phyloP scores from a whole-genome alignment of 805 yeast genomes.

The Ogataea trehalophila region DNA sequence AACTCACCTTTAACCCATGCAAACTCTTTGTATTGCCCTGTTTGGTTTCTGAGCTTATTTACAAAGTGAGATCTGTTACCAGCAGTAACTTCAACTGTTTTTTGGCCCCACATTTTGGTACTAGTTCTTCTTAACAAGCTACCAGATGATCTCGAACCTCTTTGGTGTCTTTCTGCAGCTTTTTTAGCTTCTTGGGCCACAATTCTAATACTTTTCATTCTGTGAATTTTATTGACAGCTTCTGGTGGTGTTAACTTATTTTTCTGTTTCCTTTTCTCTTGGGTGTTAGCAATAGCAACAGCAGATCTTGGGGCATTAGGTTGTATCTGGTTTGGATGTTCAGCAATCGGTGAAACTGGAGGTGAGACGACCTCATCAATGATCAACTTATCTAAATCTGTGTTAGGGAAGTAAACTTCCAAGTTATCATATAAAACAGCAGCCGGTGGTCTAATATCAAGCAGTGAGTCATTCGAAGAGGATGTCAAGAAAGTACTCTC shows the following conservation, averaged over 20 bases:
- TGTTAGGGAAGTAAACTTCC: conserved; percentile 86
- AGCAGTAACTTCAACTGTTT: conserved; percentile 84
- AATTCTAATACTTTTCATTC: conserved; percentile 88
- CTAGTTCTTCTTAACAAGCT: conserved; percentile 62
- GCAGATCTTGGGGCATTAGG: not conserved
- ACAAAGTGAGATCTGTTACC: conserved; percentile 57
- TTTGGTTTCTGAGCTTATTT: conserved; percentile 57
- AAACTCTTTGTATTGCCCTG: conserved; percentile 75
- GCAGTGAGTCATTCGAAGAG: conserved; percentile 20
- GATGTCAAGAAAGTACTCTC: conserved; percentile 6
- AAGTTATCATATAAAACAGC: conserved; percentile 89
- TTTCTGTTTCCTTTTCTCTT: not conserved
- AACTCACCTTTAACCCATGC: conserved; percentile 98
- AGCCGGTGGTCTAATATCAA: conserved; percentile 89
- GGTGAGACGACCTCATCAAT: conserved; percentile 63
- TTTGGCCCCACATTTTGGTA: conserved; percentile 98
- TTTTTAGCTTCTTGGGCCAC: conserved; percentile 89
- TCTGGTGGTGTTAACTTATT: conserved; percentile 35
- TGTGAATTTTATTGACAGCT: conserved; percentile 39
- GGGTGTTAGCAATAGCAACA: not conserved
- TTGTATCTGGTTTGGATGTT: conserved; percentile 4
- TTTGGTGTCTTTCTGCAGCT: conserved; percentile 40
- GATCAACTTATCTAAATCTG: conserved; percentile 89
- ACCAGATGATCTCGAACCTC: conserved; percentile 8
- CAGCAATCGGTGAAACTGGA: conserved; percentile 46